These are phyloP conservation scores for Penicillium steckii DNA, from an alignment of 495 filamentous ascomycete species.

Conservation along the genomic window DNA sequence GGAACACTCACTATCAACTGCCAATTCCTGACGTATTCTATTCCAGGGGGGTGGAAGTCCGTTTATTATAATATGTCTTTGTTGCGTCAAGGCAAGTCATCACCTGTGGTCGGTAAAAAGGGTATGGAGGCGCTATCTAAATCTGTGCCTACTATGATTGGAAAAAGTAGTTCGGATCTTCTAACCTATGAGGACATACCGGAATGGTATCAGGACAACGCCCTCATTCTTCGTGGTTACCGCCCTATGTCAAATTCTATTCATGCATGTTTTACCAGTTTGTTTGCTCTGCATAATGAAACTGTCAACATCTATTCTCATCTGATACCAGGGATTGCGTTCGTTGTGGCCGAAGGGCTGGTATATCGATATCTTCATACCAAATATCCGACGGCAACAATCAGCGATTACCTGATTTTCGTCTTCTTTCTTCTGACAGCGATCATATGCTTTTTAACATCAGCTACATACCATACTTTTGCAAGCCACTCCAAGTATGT, in stretches of 20 bases:
- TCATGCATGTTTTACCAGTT: constrained; percentile 25
- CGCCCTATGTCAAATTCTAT: constrained; percentile 31
- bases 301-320: constrained; percentile 35
- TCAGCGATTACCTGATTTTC: constrained; percentile 15
- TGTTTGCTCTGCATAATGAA: constrained; percentile 32
- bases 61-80: too few relatives aligned
- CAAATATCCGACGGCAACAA: background rate
- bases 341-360: constrained; percentile 18
- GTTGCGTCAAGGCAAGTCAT: too few relatives aligned
- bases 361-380: constrained; percentile 20
- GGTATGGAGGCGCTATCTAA: too few relatives aligned
- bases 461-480: constrained; percentile 29
- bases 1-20: too few relatives aligned
- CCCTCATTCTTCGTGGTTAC: constrained; percentile 28
- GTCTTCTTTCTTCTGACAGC: constrained; percentile 26
- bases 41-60: too few relatives aligned
- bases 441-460: constrained; percentile 19
- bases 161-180: constrained; percentile 17
- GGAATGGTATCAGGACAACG: constrained; percentile 25
- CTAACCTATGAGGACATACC: constrained; percentile 31
- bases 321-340: constrained; percentile 21
- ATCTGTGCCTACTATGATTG: too few relatives aligned
- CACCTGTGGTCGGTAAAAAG: too few relatives aligned
- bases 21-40: too few relatives aligned
- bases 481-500: constrained; percentile 25